Percentiles rank a stretch among this genome's conserved stretches.
These are phyloP conservation scores for Coniella vitis DNA, from an alignment of 2,329 filamentous ascomycete genomes.

Conservation along the genomic window DNA sequence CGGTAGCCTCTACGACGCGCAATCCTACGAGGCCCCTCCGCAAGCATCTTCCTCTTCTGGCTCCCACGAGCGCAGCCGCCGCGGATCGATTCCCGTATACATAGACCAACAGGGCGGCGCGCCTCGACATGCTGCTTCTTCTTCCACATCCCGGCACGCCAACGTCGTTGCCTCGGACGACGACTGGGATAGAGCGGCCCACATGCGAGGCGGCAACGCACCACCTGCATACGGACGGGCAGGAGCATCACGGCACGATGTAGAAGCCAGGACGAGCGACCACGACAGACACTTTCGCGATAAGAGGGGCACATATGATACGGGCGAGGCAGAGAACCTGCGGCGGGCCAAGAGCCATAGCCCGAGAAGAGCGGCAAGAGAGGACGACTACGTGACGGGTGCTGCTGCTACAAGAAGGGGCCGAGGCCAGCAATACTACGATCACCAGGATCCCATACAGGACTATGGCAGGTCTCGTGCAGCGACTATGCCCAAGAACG, in stretches of 20 bases:
- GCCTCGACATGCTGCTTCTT: no score
- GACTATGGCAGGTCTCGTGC: not conserved
- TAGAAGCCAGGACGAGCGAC: conserved; percentile 7
- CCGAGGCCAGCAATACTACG: conserved; percentile 7
- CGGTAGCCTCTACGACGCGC: conserved; percentile 8
- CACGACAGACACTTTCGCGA: conserved; percentile 7
- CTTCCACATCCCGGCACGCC: not conserved
- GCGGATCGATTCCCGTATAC: conserved; percentile 7
- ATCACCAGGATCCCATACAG: conserved; percentile 3
- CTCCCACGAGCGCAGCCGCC: conserved; percentile 7
- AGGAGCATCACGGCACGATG: conserved; percentile 8
- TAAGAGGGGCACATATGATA: conserved; percentile 8
- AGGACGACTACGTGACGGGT: not conserved
- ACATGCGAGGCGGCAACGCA: not conserved
- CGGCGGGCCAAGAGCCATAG: conserved; percentile 14
- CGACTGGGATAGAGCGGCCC: not conserved
- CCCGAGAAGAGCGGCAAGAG: conserved; percentile 8
- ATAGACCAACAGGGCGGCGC: no score
- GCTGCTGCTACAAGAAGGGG: conserved; percentile 1
- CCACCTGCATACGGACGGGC: not conserved
- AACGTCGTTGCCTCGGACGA: conserved; percentile 13
- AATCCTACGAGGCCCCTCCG: not conserved
- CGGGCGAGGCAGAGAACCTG: conserved; percentile 10
- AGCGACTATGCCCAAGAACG: not conserved
- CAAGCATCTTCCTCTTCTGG: no score